Percentiles rank a stretch among this genome's conserved stretches.
These are phyloP conservation scores for Isatis lusitanica DNA, from an alignment of 441 rosid genomes.

Conservation along the genomic window DNA sequence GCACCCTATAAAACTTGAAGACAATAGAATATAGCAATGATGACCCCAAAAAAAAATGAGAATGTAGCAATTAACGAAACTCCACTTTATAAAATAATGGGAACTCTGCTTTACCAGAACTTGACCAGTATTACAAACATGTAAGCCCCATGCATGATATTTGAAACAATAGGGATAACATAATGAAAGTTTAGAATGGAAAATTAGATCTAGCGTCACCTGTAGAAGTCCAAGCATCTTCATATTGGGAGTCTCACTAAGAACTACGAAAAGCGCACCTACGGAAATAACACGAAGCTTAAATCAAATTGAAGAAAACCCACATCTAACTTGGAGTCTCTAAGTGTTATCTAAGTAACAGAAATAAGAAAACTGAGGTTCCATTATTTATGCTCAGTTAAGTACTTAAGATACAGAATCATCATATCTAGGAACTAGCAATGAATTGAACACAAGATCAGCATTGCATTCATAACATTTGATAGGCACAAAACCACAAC, in stretches of 20 bases:
- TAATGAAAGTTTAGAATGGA: not conserved
- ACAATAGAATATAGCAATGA: not conserved
- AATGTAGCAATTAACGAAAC: not conserved
- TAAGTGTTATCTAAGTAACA: not conserved
- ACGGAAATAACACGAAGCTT: slow-evolving; percentile 32
- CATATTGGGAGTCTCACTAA: slow-evolving; percentile 78
- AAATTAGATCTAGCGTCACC: slow-evolving; percentile 46
- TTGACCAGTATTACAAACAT: not conserved
- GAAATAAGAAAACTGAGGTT: not conserved
- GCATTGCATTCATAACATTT: not conserved
- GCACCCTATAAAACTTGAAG: slow-evolving; percentile 7
- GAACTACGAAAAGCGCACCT: slow-evolving; percentile 92
- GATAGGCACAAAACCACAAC: not conserved
- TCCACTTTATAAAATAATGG: not conserved
- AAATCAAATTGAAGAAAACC: not conserved
- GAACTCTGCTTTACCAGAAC: not conserved
- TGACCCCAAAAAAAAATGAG: not conserved
- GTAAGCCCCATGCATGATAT: not conserved
- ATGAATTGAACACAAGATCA: not conserved
- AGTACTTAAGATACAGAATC: not conserved
- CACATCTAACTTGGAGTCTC: not conserved
- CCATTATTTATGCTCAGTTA: not conserved
- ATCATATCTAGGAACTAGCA: not conserved
- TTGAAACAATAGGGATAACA: not conserved
- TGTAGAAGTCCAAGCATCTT: slow-evolving; percentile 96